Percentiles rank a stretch among this genome's conserved stretches.
phyloP scores from a whole-genome alignment of 306 rosid genomes.

The Trifolium fragiferum region DNA sequence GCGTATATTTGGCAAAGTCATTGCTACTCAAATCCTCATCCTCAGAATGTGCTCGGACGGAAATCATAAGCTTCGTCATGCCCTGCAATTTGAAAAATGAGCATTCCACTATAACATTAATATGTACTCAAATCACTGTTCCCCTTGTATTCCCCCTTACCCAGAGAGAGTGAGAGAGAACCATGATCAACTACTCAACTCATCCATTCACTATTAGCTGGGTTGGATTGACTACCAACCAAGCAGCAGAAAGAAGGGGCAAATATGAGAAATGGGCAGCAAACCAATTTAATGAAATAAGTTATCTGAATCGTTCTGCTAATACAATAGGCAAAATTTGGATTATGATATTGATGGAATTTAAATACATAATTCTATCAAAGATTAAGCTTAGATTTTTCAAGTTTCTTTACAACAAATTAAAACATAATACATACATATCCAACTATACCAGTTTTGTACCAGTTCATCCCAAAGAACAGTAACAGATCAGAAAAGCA shows the following conservation, averaged over 20 bases:
- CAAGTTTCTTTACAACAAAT: constrained; percentile 33
- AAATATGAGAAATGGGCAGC: not conserved
- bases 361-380: constrained; percentile 12
- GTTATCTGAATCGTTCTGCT: constrained; percentile 7
- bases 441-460: constrained; percentile 37
- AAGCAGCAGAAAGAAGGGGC: not conserved
- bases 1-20: too few species aligned
- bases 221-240: not conserved
- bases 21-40: not conserved
- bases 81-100: not conserved
- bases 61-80: not conserved
- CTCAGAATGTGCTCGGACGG: not conserved
- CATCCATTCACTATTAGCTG: constrained; percentile 5
- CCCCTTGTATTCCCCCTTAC: not conserved
- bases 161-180: not conserved
- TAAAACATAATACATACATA: constrained; percentile 42
- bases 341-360: not conserved
- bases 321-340: constrained; percentile 5
- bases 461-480: constrained; percentile 32
- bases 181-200: not conserved
- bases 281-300: not conserved
- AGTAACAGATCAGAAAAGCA: constrained; percentile 38
- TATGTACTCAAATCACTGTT: not conserved
- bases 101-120: not conserved
- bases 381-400: not conserved